Base-by-base conservation (phyloP, 805 yeast species). In the Saturnispora mendoncae region DNA sequence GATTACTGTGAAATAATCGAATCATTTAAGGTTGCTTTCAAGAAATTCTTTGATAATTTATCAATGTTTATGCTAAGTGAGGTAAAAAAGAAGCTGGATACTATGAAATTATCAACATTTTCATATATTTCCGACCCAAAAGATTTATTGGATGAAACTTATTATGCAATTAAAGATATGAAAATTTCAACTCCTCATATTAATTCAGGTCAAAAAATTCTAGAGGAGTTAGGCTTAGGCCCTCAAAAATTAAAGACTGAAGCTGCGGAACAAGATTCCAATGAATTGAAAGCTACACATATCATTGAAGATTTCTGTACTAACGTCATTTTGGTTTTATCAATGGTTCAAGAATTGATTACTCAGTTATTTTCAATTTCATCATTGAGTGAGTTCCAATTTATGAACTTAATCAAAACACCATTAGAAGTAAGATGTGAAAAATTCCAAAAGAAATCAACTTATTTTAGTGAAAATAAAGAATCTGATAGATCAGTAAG, bases 311-410 rank as follows among this genome's bases (percentile, higher is more conserved):
- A 29, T 6, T 50, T 35, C 30, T 47, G 46, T 33, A 43, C 45
- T 3, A 44, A 45, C 13, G 9, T 37, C 4, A n/a, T 43, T 8
- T 41, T 44, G 23, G 45, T 52, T 4, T 33, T 52, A 8, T 39
- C 52, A 2, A 36, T 60, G n/a, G 76, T 74, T 44, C 80, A 75
- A 51, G 70, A 69, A 46, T 67, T 74, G 31, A 46, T 71, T 4
- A 65, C 63, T 20, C 57, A 54, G 8, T 62, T 77, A 8, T 58
- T 51, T 69, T 74, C 60, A 68, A 65, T 51, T 39, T 71, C 59
- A 4, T 68, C 77, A 1, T 62, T 71, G 1, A 47, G 54, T 8
- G 57, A 54, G 3, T 51, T 50, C 14, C 45, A 54, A 7, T 72
- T 78, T 42, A 63, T 62, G 20, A 66, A 66, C 10, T 67, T 60